A percentile compares a stretch with the other conserved stretches of the same genome.
phyloP scores from a whole-genome alignment of 2,329 filamentous ascomycete species.

The Hymenotorrendiella dingleyae region DNA sequence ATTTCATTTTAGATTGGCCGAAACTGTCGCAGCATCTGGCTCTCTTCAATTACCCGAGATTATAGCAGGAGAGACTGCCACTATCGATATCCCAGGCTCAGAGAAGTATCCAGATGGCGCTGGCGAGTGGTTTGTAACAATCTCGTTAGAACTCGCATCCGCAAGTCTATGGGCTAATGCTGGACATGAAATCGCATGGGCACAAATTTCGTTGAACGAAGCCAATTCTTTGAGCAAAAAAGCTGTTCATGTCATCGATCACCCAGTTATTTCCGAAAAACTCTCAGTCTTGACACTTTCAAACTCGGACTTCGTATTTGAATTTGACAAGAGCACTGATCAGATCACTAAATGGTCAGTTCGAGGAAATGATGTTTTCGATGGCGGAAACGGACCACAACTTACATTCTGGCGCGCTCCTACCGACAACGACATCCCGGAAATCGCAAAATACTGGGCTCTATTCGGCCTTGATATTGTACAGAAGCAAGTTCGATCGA shows the following conservation, averaged over 20 bases:
- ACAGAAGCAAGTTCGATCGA: conserved; percentile 5
- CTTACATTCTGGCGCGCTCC: conserved; percentile 7
- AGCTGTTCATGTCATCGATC: conserved; percentile 9
- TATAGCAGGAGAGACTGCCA: conserved; percentile 6
- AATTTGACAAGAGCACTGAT: conserved; percentile 5
- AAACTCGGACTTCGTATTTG: conserved; percentile 1
- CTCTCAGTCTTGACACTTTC: background rate
- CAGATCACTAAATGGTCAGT: conserved; percentile 5
- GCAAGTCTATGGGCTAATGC: conserved; percentile 44
- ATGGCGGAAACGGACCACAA: background rate
- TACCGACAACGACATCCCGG: conserved; percentile 6
- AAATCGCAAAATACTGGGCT: conserved; percentile 4
- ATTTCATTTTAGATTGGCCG: background rate
- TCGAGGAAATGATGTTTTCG: conserved; percentile 4
- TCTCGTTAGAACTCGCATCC: conserved; percentile 27
- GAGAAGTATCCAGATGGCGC: conserved; percentile 35
- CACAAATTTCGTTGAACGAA: conserved; percentile 38
- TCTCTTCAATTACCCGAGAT: conserved; percentile 2
- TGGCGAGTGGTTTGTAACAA: conserved; percentile 1
- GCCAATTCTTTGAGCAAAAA: background rate
- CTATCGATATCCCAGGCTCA: conserved; percentile 35
- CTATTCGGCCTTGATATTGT: conserved; percentile 7
- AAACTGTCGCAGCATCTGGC: conserved; percentile 2
- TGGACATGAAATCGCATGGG: conserved; percentile 51
- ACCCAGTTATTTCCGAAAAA: conserved; percentile 30